Conservation (phyloP, 176 grass and related monocot species). For the Echinochloa phyllopogon region DNA sequence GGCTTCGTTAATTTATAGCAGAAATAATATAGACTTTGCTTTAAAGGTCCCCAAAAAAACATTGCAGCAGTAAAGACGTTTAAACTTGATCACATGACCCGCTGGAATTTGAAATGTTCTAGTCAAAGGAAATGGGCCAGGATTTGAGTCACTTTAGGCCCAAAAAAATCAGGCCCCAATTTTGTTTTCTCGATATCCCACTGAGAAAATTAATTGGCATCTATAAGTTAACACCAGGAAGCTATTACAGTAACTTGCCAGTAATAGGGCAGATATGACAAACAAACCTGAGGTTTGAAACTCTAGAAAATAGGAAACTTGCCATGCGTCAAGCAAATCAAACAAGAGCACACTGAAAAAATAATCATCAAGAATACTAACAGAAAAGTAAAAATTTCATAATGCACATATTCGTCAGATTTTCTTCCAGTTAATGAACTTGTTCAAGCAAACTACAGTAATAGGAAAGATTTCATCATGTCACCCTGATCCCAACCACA, state of each 20-base stretch:
- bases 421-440: conserved; percentile 31
- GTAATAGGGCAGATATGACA: conserved; percentile 18
- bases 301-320: conserved; percentile 34
- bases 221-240: conserved; percentile 27
- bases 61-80: neutral
- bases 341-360: conserved; percentile 6
- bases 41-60: neutral
- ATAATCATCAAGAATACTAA: conserved; percentile 29
- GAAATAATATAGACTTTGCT: conserved; percentile 20
- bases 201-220: conserved; percentile 27
- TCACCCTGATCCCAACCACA: conserved; percentile 35
- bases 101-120: neutral
- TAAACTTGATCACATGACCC: neutral
- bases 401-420: conserved; percentile 37
- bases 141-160: neutral
- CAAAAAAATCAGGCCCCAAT: neutral
- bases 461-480: conserved; percentile 14
- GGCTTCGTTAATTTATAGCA: conserved; percentile 10
- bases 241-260: neutral
- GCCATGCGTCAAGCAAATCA: conserved; percentile 30
- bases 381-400: conserved; percentile 10
- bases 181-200: neutral
- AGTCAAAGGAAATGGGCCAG: conserved; percentile 6
- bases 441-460: conserved; percentile 35
- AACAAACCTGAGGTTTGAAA: conserved; percentile 7